Conservation (phyloP, 1,139 yeast species). For the Kodamaea derodonti region DNA sequence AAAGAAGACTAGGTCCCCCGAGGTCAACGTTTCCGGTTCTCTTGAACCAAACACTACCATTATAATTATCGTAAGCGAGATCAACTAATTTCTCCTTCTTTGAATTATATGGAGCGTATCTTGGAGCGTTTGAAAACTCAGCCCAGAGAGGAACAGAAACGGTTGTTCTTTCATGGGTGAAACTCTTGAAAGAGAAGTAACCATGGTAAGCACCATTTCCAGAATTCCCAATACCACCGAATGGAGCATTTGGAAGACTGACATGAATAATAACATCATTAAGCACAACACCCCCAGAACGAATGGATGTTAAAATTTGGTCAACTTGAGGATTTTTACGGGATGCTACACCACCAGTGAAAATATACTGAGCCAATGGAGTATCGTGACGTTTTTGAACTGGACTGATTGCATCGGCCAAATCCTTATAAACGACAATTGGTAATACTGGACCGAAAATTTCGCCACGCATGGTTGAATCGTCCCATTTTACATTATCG, state of each 20-base stretch:
- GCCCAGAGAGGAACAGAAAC: constrained; percentile 66
- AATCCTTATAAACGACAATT: constrained; percentile 50
- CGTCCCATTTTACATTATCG: constrained; percentile 58
- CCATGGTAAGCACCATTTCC: constrained; percentile 88
- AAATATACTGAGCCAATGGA: constrained; percentile 84
- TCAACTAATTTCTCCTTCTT: constrained; percentile 29
- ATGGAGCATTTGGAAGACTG: constrained; percentile 70
- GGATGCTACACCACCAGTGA: constrained; percentile 43
- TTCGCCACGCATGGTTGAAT: constrained; percentile 71
- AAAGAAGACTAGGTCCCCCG: constrained; percentile 33
- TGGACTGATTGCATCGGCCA: constrained; percentile 45
- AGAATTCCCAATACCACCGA: constrained; percentile 87
- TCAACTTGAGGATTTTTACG: constrained; percentile 45
- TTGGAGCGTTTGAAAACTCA: constrained; percentile 51
- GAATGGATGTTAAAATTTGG: constrained; percentile 46
- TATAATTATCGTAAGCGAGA: constrained; percentile 24
- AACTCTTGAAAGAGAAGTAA: constrained; percentile 61
- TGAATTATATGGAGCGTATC: constrained; percentile 66
- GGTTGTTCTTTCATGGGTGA: constrained; percentile 72
- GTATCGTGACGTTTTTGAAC: constrained; percentile 62
- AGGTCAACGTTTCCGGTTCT: constrained; percentile 32
- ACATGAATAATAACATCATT: constrained; percentile 77
- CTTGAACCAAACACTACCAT: constrained; percentile 35
- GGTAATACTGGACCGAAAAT: constrained; percentile 88
- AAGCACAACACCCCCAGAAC: constrained; percentile 72